Evolutionary conservation across 345 rosid species (phyloP).

Genomic region (Streptanthus diversifolius): DNA sequence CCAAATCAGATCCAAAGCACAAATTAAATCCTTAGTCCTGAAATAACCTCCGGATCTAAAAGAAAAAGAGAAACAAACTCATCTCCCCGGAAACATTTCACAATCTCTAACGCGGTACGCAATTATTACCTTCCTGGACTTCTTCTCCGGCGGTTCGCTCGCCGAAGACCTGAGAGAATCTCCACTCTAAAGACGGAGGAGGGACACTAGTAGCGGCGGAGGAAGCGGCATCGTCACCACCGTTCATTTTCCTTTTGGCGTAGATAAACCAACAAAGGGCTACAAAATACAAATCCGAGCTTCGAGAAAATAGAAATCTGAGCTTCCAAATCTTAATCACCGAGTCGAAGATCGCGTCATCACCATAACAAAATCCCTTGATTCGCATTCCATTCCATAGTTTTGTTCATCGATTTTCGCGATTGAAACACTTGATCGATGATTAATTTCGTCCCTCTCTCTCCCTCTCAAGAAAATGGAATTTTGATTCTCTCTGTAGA

Average conservation of each 20-base stretch:
- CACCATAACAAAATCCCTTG: conserved; percentile 16
- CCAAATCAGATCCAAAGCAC: conserved; percentile 57
- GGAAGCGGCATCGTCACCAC: conserved; percentile 48
- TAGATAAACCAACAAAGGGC: conserved; percentile 33
- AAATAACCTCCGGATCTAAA: conserved; percentile 46
- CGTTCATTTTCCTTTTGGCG: conserved; percentile 44
- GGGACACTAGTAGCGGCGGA: conserved; percentile 36
- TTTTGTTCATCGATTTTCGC: conserved; percentile 17
- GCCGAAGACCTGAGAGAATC: conserved; percentile 94
- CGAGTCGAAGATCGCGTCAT: conserved; percentile 44
- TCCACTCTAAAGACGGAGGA: conserved; percentile 73
- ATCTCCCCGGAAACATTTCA: neutral
- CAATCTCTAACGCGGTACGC: neutral
- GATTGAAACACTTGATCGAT: conserved; percentile 36
- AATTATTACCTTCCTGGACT: conserved; percentile 70
- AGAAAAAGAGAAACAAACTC: neutral
- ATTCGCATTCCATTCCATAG: conserved; percentile 39
- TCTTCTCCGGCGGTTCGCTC: conserved; percentile 90
- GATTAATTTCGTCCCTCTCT: conserved; percentile 16
- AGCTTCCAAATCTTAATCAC: conserved; percentile 35
- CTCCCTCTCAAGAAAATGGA: conserved; percentile 21
- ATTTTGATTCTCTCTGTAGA: conserved; percentile 29
- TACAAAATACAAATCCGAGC: conserved; percentile 14
- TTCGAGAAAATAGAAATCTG: conserved; percentile 27
- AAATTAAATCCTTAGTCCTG: conserved; percentile 39